Conservation (phyloP, 2,329 filamentous ascomycete species). For the Allantophomopsis cytisporea region DNA sequence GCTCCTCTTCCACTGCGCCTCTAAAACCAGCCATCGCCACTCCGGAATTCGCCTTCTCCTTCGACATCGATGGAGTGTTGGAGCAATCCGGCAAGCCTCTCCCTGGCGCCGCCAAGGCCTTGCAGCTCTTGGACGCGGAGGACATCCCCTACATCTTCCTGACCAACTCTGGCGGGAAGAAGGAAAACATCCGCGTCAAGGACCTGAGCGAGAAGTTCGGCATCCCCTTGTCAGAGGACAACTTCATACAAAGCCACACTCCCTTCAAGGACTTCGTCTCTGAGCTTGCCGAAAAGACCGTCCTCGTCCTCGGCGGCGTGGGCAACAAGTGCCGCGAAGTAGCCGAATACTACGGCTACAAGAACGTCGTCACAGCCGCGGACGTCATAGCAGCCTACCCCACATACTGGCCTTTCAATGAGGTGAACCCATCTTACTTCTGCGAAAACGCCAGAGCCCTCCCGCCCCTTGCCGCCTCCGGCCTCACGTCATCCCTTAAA, state of each 20-base stretch:
- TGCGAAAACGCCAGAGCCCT: slow-evolving; percentile 40
- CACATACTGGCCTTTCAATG: slow-evolving; percentile 50
- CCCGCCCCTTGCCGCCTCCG: neutral
- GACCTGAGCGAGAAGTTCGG: slow-evolving; percentile 52
- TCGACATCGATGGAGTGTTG: slow-evolving; percentile 62
- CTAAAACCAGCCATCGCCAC: too few relatives aligned
- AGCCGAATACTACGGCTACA: slow-evolving; percentile 59
- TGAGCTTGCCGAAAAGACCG: slow-evolving; percentile 55
- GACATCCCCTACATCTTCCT: slow-evolving; percentile 61
- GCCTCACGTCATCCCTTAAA: slow-evolving; percentile 39
- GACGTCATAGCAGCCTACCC: slow-evolving; percentile 57
- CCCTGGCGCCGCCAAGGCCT: slow-evolving; percentile 45
- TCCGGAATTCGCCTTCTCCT: slow-evolving; percentile 49
- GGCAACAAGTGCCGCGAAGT: slow-evolving; percentile 59
- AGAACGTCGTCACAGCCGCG: slow-evolving; percentile 56
- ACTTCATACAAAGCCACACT: slow-evolving; percentile 64
- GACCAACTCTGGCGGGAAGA: slow-evolving; percentile 60
- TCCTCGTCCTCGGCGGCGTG: slow-evolving; percentile 54
- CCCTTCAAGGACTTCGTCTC: slow-evolving; percentile 54
- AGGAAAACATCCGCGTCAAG: slow-evolving; percentile 44
- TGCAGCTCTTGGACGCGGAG: slow-evolving; percentile 56
- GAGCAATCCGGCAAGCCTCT: slow-evolving; percentile 56
- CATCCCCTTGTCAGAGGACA: slow-evolving; percentile 42
- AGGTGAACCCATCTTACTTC: slow-evolving; percentile 46
- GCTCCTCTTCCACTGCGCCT: too few relatives aligned